Evolutionary conservation across 495 filamentous ascomycete genomes (phyloP).

Genomic region (Apiosordaria backusii): DNA sequence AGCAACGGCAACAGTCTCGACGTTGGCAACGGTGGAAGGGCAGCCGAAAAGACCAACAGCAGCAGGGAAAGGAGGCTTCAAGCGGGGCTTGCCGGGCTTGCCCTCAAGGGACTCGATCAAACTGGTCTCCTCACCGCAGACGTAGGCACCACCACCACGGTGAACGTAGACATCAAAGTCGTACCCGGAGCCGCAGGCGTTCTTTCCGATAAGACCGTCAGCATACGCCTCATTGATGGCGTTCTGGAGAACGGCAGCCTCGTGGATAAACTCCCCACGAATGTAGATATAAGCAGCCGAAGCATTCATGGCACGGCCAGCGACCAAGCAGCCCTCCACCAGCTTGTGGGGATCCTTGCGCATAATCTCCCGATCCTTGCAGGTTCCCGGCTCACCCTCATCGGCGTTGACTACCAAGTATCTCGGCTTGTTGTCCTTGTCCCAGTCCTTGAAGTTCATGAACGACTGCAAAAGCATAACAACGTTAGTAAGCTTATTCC

Average conservation of each 20-base stretch:
- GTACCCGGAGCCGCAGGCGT: constrained; percentile 93
- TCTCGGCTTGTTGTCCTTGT: constrained; percentile 92
- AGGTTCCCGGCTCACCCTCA: constrained; percentile 97
- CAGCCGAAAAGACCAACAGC: constrained; percentile 96
- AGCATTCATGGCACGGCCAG: constrained; percentile 95
- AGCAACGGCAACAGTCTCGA: constrained; percentile 92
- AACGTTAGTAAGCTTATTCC: neutral
- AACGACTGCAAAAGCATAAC: constrained; percentile 66
- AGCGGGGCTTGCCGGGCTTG: constrained; percentile 95
- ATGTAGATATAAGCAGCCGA: constrained; percentile 99
- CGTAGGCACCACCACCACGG: constrained; percentile 94
- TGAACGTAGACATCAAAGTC: constrained; percentile 97
- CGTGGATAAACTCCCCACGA: constrained; percentile 96
- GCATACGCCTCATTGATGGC: constrained; percentile 97
- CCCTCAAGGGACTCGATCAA: constrained; percentile 97
- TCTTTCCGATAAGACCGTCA: constrained; percentile 92
- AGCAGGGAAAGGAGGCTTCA: constrained; percentile 98
- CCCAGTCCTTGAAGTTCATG: constrained; percentile 99
- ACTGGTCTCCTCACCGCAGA: constrained; percentile 96
- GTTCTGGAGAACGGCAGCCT: constrained; percentile 87
- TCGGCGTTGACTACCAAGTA: constrained; percentile 98
- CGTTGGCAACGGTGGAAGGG: constrained; percentile 95
- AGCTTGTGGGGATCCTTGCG: constrained; percentile 99
- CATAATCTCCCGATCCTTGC: constrained; percentile 99
- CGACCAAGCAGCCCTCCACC: constrained; percentile 93